Evolutionary conservation across 2,329 filamentous ascomycete species (phyloP).

Genomic region (Ophiocordyceps camponoti-leonardi): DNA sequence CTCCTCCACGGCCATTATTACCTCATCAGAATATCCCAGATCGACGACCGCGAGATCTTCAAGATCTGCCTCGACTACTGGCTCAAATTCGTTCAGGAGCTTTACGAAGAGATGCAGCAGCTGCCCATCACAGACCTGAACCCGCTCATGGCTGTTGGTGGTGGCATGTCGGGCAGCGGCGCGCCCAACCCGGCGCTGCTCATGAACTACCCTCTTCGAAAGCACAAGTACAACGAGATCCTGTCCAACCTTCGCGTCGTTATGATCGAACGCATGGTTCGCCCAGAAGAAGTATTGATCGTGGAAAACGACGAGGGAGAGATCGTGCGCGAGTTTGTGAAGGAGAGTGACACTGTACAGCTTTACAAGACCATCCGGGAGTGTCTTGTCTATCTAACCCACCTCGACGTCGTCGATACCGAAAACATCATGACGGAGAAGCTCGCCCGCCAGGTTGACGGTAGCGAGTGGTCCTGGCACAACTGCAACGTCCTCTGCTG

Average conservation of each 20-base stretch:
- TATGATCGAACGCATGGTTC: conserved; percentile 99
- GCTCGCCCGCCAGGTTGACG: conserved; percentile 85
- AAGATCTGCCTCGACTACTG: conserved; percentile 99
- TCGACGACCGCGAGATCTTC: conserved; percentile 97
- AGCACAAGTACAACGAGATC: conserved; percentile 95
- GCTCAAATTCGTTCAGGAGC: conserved; percentile 93
- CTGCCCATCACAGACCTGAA: conserved; percentile 88
- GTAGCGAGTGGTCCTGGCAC: conserved; percentile 94
- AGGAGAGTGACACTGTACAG: conserved; percentile 97
- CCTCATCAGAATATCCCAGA: conserved; percentile 93
- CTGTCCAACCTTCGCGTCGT: conserved; percentile 86
- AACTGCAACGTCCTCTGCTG: conserved; percentile 99
- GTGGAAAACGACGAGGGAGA: conserved; percentile 99
- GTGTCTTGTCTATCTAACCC: conserved; percentile 90
- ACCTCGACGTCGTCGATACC: conserved; percentile 92
- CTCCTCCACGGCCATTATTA: conserved; percentile 95
- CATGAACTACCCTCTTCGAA: conserved; percentile 80
- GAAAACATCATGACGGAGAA: conserved; percentile 99
- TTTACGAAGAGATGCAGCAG: conserved; percentile 98
- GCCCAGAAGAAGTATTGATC: conserved; percentile 91
- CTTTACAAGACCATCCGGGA: conserved; percentile 98
- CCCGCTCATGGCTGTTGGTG: conserved; percentile 64
- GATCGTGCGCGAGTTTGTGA: conserved; percentile 97
- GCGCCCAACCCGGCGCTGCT: conserved; percentile 74
- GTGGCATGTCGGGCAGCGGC: conserved; percentile 58